Percentiles rank a stretch among this genome's conserved stretches.
These are phyloP conservation scores for Penicillium sp. DNA, from an alignment of 2,329 filamentous ascomycete genomes.

Conservation along the genomic window DNA sequence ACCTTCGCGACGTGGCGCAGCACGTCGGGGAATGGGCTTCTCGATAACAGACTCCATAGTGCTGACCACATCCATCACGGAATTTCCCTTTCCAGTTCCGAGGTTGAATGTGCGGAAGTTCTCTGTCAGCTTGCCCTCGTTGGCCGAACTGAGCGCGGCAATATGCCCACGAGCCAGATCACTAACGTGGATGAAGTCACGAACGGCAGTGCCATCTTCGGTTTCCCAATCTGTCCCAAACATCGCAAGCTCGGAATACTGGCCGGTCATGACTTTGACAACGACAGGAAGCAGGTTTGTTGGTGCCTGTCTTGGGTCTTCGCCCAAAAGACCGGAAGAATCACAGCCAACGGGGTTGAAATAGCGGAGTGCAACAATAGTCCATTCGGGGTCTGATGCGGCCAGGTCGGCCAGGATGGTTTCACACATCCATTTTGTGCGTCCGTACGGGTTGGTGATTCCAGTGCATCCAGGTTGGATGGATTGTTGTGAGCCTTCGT, in stretches of 20 bases:
- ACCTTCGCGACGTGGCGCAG: constrained; percentile 35
- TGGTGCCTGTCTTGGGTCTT: constrained; percentile 60
- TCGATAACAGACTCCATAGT: constrained; percentile 40
- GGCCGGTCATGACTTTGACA: constrained; percentile 59
- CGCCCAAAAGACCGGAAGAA: constrained; percentile 61
- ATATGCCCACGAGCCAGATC: constrained; percentile 64
- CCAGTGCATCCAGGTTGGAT: constrained; percentile 53
- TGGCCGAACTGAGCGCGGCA: constrained; percentile 51
- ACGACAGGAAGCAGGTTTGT: constrained; percentile 66
- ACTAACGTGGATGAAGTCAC: constrained; percentile 67
- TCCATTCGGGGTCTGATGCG: constrained; percentile 59
- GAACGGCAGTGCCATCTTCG: constrained; percentile 62
- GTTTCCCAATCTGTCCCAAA: constrained; percentile 67
- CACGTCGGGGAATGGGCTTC: constrained; percentile 33
- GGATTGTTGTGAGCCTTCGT: constrained; percentile 43
- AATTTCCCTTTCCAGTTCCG: constrained; percentile 40
- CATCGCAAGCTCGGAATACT: constrained; percentile 54
- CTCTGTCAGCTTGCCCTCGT: constrained; percentile 32
- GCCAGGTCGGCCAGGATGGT: constrained; percentile 64
- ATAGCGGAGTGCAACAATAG: constrained; percentile 62
- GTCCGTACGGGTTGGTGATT: constrained; percentile 64
- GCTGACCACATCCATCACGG: constrained; percentile 38
- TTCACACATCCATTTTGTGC: constrained; percentile 67
- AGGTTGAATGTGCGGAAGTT: constrained; percentile 46
- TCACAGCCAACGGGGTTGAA: constrained; percentile 69